Evolutionary conservation across 305 asterid species (phyloP), one percentile per base, ranked within the genome.

Genomic region (Galium porrigens): DNA sequence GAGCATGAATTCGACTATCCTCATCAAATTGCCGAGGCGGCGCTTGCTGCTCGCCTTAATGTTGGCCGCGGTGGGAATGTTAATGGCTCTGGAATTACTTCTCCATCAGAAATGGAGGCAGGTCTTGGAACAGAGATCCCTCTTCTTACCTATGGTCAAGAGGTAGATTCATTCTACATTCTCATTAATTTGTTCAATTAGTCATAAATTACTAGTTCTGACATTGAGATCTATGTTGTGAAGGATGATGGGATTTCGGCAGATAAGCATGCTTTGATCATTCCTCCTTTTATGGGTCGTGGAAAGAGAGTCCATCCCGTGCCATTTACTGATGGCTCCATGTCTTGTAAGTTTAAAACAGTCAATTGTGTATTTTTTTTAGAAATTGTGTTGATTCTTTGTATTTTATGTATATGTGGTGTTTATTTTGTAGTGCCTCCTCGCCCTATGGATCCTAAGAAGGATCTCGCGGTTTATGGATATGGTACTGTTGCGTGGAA

Each of bases 401-500:
- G n/a, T 6, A 39, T 46, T 71, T 67, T 68, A 63, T 65, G 59
- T 54, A 22, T 14, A 9, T 49, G 44, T 39, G 57, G 29, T 29
- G 61, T 61, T 72, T 63, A 55, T 49, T 67, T 67, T 76, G 75
- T 69, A 85, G 95, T 89, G 79, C 95, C 95, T 5, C 96, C 96
- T 0, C 78, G 96, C 14, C 86, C 98, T 0, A 91, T 91, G 98
- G 95, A 91, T 80, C 98, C 98, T 6, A 91, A 89, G 82, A 89
- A 89, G 71, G 98, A 91, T 41, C 83, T 91, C 25, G 95, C 98
- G 1, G 96, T 91, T 17, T 91, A 91, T 70, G 98, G 98, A 15
- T 91, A 91, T 39, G 98, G 98, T 4, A 85, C 94, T 46, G 86
- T 91, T 61, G 96, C 98, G 0, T 91, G 98, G 98, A 91, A 91